Evolutionary conservation across 768 basidiomycete species (phyloP).

Genomic region (Antrodiella citrinella): DNA sequence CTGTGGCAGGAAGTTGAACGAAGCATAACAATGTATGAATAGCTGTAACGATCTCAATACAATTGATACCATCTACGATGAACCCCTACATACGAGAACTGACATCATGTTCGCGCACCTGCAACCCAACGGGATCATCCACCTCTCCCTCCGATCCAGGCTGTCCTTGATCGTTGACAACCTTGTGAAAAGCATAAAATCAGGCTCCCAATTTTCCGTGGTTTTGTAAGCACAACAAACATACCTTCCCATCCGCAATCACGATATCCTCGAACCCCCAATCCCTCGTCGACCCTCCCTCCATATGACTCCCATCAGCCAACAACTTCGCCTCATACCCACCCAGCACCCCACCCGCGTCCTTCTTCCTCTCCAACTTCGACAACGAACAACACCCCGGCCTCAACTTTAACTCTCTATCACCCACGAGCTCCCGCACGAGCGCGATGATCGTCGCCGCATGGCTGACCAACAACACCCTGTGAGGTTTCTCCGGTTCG

Average conservation of each 20-base stretch:
- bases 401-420: constrained; percentile 43
- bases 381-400: constrained; percentile 75
- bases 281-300: constrained; percentile 51
- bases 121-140: constrained; percentile 51
- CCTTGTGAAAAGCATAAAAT: constrained; percentile 33
- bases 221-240: constrained; percentile 10
- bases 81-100: constrained; percentile 10
- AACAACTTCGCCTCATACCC: constrained; percentile 40
- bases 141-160: constrained; percentile 56
- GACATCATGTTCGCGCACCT: constrained; percentile 21
- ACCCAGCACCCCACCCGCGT: constrained; percentile 24
- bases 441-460: constrained; percentile 70
- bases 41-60: background rate
- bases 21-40: background rate
- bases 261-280: constrained; percentile 80
- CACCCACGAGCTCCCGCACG: constrained; percentile 46
- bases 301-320: constrained; percentile 51
- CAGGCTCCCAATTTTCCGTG: background rate
- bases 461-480: constrained; percentile 61
- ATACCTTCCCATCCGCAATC: constrained; percentile 52
- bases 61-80: background rate
- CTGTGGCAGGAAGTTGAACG: constrained; percentile 1
- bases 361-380: constrained; percentile 35
- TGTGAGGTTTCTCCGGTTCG: constrained; percentile 35
- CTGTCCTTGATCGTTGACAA: constrained; percentile 61